Base-by-base conservation (phyloP, 176 grass and related monocot species). In the Carex littledalei region DNA sequence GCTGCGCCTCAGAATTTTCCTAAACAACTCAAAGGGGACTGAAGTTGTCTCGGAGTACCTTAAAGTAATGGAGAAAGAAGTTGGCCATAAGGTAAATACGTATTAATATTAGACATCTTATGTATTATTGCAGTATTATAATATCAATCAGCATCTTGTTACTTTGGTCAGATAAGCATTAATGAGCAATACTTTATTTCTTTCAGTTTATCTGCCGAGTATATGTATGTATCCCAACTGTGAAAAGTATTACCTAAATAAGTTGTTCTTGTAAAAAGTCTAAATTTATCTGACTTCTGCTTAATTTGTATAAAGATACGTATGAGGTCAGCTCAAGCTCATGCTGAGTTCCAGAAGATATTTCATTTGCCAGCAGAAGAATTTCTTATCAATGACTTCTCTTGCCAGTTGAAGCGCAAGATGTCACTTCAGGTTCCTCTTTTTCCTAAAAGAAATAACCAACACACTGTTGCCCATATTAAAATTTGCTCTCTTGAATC, bases 321-420 rank as follows among this genome's bases (percentile, higher is more conserved):
- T 0, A 70, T 98, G 83, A 87, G 93, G 67, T 94, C 96, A 49
- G 93, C 96, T 72, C 88, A 91, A 81, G 91, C 90, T 56, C 94
- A 95, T 90, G 91, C 91, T 41, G 85, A 88, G 66, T 98, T 98
- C 72, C 96, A 98, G 69, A 94, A 98, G 90, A 85, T 98, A 57
- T 98, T 98, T 61, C 85, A 86, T 89, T 80, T 98, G 4, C 91
- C 96, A 78, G 72, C 85, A 67, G 93, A 98, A 86, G 96, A 98
- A 92, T 98, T 98, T 87, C 96, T 98, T 32, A 95, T 98, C 31
- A 98, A 89, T 89, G 91, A 83, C 85, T 98, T 98, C 85, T 93
- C 93, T 29, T 98, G 96, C 81, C 94, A 95, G 67, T 88, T 98
- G 89, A 98, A 92, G 80, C 91, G 96, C 32, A 98, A 95, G 87